A percentile compares a stretch with the other conserved stretches of the same genome.
These are phyloP conservation scores for Ogataea neopini DNA, from an alignment of 805 yeast genomes.

Conservation along the genomic window DNA sequence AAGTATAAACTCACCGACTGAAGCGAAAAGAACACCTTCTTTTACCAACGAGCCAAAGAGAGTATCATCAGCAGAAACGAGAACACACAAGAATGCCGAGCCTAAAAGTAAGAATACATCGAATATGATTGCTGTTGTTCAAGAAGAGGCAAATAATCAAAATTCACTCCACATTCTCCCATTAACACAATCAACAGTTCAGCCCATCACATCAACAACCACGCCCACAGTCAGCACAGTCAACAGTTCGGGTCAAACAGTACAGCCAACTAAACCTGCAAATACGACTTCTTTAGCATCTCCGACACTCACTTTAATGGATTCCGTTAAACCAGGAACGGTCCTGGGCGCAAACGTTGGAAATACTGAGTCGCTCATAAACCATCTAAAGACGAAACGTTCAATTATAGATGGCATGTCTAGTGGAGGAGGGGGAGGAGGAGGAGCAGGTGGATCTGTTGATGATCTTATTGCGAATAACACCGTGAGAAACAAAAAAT, in stretches of 20 bases:
- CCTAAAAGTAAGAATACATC: slow-evolving; percentile 18
- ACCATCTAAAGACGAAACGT: slow-evolving; percentile 26
- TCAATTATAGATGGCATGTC: slow-evolving; percentile 21
- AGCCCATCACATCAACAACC: slow-evolving; percentile 6
- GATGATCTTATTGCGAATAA: slow-evolving; percentile 7
- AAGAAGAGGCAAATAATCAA: slow-evolving; percentile 28
- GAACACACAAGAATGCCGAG: slow-evolving; percentile 6
- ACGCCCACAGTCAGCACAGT: not conserved
- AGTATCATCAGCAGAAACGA: slow-evolving; percentile 7
- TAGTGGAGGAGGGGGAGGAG: too few relatives aligned
- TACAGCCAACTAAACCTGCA: slow-evolving; percentile 2
- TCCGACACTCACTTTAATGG: slow-evolving; percentile 3
- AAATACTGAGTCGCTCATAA: slow-evolving; percentile 20
- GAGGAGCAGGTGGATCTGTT: too few relatives aligned
- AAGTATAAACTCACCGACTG: not conserved
- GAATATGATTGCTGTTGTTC: slow-evolving; percentile 30
- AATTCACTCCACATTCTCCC: slow-evolving; percentile 28
- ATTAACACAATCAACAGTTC: slow-evolving; percentile 7
- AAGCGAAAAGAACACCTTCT: too few relatives aligned
- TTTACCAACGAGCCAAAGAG: slow-evolving; percentile 3
- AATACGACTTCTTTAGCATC: not conserved
- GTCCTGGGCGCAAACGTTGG: slow-evolving; percentile 4
- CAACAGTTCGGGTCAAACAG: not conserved
- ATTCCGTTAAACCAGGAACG: slow-evolving; percentile 4
- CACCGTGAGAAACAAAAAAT: slow-evolving; percentile 16